Conservation (phyloP, 2,329 filamentous ascomycete genomes). For the Penicillium sp. region DNA sequence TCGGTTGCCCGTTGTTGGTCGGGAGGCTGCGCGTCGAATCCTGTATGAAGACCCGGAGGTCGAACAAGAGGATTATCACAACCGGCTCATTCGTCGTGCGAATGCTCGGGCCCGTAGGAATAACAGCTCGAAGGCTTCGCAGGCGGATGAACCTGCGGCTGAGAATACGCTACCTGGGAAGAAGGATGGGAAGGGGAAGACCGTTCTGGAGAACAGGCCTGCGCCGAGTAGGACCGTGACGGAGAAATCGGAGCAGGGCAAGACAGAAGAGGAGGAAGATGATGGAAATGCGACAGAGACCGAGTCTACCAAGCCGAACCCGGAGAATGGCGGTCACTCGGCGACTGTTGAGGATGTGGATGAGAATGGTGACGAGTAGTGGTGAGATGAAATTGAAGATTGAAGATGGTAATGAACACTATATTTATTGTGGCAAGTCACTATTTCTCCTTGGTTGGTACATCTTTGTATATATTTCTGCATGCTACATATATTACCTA, state of each 20-base stretch:
- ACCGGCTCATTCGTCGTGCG: constrained; percentile 30
- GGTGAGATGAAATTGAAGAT: neutral
- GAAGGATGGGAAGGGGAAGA: constrained; percentile 22
- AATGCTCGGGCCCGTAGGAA: constrained; percentile 17
- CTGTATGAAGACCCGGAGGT: constrained; percentile 38
- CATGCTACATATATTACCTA: too few relatives aligned
- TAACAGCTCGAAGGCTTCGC: constrained; percentile 11
- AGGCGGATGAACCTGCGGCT: constrained; percentile 27
- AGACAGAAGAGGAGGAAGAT: constrained; percentile 4
- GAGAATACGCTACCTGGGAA: constrained; percentile 14
- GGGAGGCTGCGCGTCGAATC: constrained; percentile 41
- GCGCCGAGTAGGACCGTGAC: neutral
- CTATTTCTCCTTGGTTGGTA: too few relatives aligned
- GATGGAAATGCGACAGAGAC: constrained; percentile 19
- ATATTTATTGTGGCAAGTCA: too few relatives aligned
- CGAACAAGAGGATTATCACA: constrained; percentile 36
- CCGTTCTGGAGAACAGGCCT: constrained; percentile 12
- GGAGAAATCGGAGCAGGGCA: constrained; percentile 1
- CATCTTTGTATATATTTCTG: too few relatives aligned
- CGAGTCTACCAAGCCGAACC: constrained; percentile 10
- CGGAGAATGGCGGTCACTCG: constrained; percentile 4
- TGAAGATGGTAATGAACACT: neutral
- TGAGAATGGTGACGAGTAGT: constrained; percentile 2
- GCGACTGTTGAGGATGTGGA: constrained; percentile 16
- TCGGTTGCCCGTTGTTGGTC: constrained; percentile 41